Percentiles rank a stretch among this genome's conserved stretches.
phyloP scores from a whole-genome alignment of 352 stramenopile genomes.

The Globisporangium yorkense region DNA sequence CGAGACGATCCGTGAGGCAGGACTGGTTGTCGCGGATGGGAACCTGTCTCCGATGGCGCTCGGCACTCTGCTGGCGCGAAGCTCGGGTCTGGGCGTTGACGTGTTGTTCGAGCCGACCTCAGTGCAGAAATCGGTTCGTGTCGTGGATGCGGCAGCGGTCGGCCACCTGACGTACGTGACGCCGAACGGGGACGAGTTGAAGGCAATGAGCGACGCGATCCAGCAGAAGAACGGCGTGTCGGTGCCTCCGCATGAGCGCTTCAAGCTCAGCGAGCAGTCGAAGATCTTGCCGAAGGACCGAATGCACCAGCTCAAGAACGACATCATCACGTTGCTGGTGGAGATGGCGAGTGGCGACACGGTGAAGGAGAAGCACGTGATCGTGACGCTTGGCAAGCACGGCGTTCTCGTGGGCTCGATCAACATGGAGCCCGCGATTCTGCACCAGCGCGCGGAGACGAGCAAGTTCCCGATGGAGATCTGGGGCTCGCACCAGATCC shows the following conservation, averaged over 20 bases:
- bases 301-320: constrained; percentile 60
- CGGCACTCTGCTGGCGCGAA: constrained; percentile 39
- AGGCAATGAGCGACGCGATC: constrained; percentile 64
- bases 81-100: constrained; percentile 27
- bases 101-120: constrained; percentile 86
- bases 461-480: constrained; percentile 41
- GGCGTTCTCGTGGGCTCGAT: constrained; percentile 65
- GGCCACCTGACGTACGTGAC: constrained; percentile 62
- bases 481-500: constrained; percentile 50
- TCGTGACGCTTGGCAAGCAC: constrained; percentile 76
- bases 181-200: constrained; percentile 71
- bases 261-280: constrained; percentile 43
- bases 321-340: constrained; percentile 61
- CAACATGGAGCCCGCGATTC: constrained; percentile 32
- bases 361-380: constrained; percentile 48
- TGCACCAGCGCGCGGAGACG: constrained; percentile 20
- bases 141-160: constrained; percentile 45
- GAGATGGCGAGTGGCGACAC: constrained; percentile 54
- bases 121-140: constrained; percentile 68
- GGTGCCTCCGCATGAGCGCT: constrained; percentile 28
- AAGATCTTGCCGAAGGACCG: constrained; percentile 29
- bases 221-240: constrained; percentile 18
- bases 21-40: constrained; percentile 68
- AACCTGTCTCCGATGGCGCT: constrained; percentile 59
- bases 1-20: constrained; percentile 37